These are phyloP conservation scores for Viola pubescens DNA, from an alignment of 441 rosid genomes.

Conservation along the genomic window DNA sequence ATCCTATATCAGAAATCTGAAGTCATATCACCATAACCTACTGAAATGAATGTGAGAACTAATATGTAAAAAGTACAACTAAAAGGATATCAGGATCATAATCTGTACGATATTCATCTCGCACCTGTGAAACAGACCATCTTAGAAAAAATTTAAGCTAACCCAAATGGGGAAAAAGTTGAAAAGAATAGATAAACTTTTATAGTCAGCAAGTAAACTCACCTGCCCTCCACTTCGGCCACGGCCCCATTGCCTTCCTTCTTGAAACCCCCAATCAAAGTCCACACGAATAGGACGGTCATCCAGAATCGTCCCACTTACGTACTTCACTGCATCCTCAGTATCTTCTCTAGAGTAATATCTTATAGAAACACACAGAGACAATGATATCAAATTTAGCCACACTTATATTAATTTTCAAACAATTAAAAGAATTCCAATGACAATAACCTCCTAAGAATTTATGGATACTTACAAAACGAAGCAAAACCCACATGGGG, in stretches of 20 bases:
- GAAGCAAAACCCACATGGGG: slow-evolving; percentile 96
- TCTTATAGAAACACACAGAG: slow-evolving; percentile 27
- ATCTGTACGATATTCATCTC: slow-evolving; percentile 97
- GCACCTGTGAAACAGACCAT: slow-evolving; percentile 74
- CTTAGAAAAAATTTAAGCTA: too few relatives aligned
- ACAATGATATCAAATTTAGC: background rate
- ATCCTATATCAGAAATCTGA: too few relatives aligned
- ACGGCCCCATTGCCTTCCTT: slow-evolving; percentile 99
- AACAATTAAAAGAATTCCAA: background rate
- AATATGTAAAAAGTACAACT: background rate
- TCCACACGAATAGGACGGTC: slow-evolving; percentile 97
- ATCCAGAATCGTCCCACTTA: slow-evolving; percentile 93
- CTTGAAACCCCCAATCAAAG: slow-evolving; percentile 98
- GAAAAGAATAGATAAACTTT: background rate
- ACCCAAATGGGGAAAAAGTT: slow-evolving; percentile 2
- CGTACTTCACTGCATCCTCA: slow-evolving; percentile 86
- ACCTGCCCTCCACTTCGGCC: slow-evolving; percentile 99
- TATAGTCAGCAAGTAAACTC: slow-evolving; percentile 10
- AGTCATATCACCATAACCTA: too few relatives aligned
- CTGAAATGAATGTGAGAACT: background rate
- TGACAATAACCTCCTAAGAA: background rate
- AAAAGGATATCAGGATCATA: slow-evolving; percentile 99
- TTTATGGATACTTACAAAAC: slow-evolving; percentile 46
- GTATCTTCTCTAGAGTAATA: slow-evolving; percentile 94
- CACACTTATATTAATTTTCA: too few relatives aligned